These are phyloP conservation scores for Asterophora parasitica DNA, from an alignment of 768 basidiomycete species.

Conservation along the genomic window DNA sequence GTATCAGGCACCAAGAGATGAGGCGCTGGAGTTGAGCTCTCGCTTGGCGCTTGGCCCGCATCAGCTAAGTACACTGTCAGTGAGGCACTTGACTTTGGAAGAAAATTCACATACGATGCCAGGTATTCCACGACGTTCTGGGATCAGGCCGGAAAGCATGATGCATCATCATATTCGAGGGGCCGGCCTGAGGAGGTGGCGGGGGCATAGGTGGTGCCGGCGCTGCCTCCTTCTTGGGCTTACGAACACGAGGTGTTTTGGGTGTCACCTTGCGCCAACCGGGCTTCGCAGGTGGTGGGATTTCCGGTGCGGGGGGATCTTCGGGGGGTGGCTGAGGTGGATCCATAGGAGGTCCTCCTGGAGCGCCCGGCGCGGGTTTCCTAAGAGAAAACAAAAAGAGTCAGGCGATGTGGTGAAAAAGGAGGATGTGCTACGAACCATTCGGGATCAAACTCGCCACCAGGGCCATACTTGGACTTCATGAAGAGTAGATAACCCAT, in stretches of 20 bases:
- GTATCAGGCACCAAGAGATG: slow-evolving; percentile 56
- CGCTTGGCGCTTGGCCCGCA: slow-evolving; percentile 50
- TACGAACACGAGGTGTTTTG: slow-evolving; percentile 37
- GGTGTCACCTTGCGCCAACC: slow-evolving; percentile 58
- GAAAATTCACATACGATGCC: slow-evolving; percentile 52
- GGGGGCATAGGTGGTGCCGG: slow-evolving; percentile 15
- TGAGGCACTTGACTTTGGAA: slow-evolving; percentile 4
- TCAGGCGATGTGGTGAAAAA: background rate
- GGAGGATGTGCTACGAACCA: slow-evolving; percentile 42
- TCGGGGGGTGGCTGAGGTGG: slow-evolving; percentile 20
- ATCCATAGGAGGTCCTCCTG: slow-evolving; percentile 39
- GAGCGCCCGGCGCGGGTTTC: slow-evolving; percentile 41
- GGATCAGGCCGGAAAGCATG: slow-evolving; percentile 27
- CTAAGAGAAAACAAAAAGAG: slow-evolving; percentile 16
- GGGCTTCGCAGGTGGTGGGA: slow-evolving; percentile 39
- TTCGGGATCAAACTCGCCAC: slow-evolving; percentile 81
- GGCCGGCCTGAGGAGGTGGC: slow-evolving; percentile 14
- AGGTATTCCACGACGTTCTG: slow-evolving; percentile 57
- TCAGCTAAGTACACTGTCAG: slow-evolving; percentile 42
- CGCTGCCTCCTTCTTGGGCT: slow-evolving; percentile 35
- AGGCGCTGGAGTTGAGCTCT: slow-evolving; percentile 47
- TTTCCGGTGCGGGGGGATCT: slow-evolving; percentile 35
- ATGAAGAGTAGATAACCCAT: slow-evolving; percentile 65
- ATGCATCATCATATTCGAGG: slow-evolving; percentile 8
- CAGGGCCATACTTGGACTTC: slow-evolving; percentile 77